Evolutionary conservation across 139 green algal genomes (phyloP).

Genomic region (Trebouxia sp.): DNA sequence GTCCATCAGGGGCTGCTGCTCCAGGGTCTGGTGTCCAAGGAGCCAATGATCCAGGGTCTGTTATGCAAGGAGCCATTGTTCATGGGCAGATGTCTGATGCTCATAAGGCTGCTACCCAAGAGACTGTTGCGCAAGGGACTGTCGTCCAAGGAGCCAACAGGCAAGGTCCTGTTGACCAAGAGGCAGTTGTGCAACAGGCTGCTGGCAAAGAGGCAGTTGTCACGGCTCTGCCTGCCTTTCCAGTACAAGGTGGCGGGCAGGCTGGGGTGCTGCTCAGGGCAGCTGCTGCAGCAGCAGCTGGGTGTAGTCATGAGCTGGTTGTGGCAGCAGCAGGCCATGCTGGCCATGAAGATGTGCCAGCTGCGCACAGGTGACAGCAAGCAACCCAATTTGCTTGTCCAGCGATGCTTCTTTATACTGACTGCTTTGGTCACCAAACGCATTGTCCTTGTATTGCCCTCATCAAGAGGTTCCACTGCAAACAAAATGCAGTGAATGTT

Average conservation of each 20-base stretch:
- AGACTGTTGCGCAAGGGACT: background rate
- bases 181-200: background rate
- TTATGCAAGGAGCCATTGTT: too few species aligned
- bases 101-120: too few species aligned
- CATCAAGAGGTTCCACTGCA: too few species aligned
- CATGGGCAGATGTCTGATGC: too few species aligned
- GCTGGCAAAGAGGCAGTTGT: background rate
- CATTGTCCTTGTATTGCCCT: too few species aligned
- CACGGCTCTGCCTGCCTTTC: background rate
- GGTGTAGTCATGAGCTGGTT: conserved; percentile 21
- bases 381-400: too few species aligned
- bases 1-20: background rate
- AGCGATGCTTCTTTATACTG: too few species aligned
- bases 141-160: background rate
- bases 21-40: background rate
- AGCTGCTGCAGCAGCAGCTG: conserved; percentile 18
- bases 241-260: background rate
- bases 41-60: too few species aligned
- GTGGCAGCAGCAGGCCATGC: conserved; percentile 4
- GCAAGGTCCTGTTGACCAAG: background rate
- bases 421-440: too few species aligned
- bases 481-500: too few species aligned
- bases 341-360: background rate
- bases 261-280: conserved; percentile 4
- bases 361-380: background rate